phyloP scores from a whole-genome alignment of 129 eudicot genomes.

The Centrapalus pauciflorus region DNA sequence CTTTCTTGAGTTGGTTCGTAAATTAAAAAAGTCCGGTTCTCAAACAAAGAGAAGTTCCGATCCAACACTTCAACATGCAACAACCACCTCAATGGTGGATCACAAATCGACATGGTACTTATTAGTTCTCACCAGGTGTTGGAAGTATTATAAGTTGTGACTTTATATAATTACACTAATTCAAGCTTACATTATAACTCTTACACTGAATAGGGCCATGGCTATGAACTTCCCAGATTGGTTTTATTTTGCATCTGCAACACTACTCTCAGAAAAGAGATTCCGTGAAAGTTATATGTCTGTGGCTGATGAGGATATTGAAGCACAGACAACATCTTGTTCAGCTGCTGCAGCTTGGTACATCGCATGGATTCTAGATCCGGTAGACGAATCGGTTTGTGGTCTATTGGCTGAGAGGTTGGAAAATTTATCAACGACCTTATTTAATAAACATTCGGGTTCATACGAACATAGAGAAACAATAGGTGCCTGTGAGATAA shows the following conservation, averaged over 20 bases:
- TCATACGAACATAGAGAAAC: constrained; percentile 7
- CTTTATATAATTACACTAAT: neutral
- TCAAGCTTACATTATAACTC: neutral
- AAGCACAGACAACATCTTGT: constrained; percentile 22
- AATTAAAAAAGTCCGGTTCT: constrained; percentile 29
- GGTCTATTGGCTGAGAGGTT: constrained; percentile 32
- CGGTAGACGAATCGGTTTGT: constrained; percentile 32
- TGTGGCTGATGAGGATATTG: constrained; percentile 11
- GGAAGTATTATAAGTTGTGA: neutral
- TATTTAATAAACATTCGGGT: constrained; percentile 26
- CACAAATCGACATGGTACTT: constrained; percentile 60
- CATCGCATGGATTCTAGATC: constrained; percentile 70
- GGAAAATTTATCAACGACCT: constrained; percentile 34
- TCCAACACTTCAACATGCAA: constrained; percentile 27
- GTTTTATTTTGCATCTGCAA: constrained; percentile 50
- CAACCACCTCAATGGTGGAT: constrained; percentile 37
- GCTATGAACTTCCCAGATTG: constrained; percentile 64
- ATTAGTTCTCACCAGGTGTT: too few species aligned
- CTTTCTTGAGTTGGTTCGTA: constrained; percentile 41
- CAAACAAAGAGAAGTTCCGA: constrained; percentile 21
- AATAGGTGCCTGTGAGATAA: constrained; percentile 3
- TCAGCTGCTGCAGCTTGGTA: constrained; percentile 57
- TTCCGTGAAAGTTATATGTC: constrained; percentile 6
- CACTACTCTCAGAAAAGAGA: constrained; percentile 33
- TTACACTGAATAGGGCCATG: constrained; percentile 47